Percentiles rank a stretch among this genome's conserved stretches.
These are phyloP conservation scores for Silybum marianum DNA, from an alignment of 129 eudicot species.

Conservation along the genomic window DNA sequence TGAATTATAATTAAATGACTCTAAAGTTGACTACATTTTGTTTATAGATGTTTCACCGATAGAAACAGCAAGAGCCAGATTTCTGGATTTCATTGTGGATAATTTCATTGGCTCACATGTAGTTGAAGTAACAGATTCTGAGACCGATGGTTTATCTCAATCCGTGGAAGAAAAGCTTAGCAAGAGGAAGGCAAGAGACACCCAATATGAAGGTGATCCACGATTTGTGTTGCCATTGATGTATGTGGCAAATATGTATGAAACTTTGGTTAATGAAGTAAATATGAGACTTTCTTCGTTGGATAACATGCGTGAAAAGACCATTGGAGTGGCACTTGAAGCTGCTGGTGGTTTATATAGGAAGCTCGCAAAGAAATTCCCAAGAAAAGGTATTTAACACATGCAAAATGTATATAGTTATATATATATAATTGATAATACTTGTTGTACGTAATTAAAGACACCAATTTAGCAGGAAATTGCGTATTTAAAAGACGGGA, in stretches of 20 bases:
- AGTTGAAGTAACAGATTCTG: constrained; percentile 56
- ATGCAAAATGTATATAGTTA: background rate
- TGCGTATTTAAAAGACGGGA: constrained; percentile 81
- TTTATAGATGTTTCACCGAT: constrained; percentile 73
- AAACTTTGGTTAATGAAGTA: constrained; percentile 81
- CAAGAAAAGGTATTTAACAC: constrained; percentile 60
- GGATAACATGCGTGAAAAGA: constrained; percentile 81
- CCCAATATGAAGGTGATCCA: constrained; percentile 86
- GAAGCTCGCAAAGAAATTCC: constrained; percentile 81
- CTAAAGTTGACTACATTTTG: background rate
- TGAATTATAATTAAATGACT: background rate
- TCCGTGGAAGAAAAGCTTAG: constrained; percentile 58
- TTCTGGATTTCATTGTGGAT: constrained; percentile 81
- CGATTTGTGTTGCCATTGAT: constrained; percentile 85
- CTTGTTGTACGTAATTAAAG: constrained; percentile 8
- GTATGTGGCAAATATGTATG: constrained; percentile 97
- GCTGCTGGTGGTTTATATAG: constrained; percentile 98
- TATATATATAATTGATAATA: background rate
- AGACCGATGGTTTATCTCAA: constrained; percentile 45
- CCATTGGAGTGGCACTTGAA: constrained; percentile 93
- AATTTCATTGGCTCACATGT: constrained; percentile 76
- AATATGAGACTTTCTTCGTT: constrained; percentile 69
- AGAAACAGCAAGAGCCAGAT: constrained; percentile 84
- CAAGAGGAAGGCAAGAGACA: constrained; percentile 78
- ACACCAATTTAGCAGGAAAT: constrained; percentile 44